A percentile compares a stretch with the other conserved stretches of the same genome.
phyloP scores from a whole-genome alignment of 805 yeast genomes.

The Candida corydali region DNA sequence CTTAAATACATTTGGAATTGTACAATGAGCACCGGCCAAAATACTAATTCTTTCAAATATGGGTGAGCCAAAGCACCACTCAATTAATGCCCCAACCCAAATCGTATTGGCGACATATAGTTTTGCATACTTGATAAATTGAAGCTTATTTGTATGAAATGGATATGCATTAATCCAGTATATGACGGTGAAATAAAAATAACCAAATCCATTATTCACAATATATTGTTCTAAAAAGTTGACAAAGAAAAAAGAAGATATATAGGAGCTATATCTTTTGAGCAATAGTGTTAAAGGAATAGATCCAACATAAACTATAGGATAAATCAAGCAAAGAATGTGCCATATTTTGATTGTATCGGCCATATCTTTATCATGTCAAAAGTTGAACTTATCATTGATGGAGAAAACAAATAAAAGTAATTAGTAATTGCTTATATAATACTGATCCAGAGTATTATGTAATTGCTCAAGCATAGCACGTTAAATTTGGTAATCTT shows the following conservation, averaged over 20 bases:
- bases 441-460: no score
- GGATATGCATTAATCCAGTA: conserved; percentile 4
- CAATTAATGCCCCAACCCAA: conserved; percentile 6
- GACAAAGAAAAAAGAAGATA: conserved; percentile 13
- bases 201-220: conserved; percentile 23
- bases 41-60: conserved; percentile 29
- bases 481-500: conserved; percentile 5
- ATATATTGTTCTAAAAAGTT: conserved; percentile 17
- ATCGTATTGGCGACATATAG: conserved; percentile 6
- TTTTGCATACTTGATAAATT: background rate
- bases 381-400: no score
- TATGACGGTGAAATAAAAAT: conserved; percentile 23
- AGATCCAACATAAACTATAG: conserved; percentile 15
- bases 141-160: conserved; percentile 1
- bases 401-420: no score
- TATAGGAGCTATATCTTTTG: conserved; percentile 10
- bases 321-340: conserved; percentile 6
- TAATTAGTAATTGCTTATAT: no score
- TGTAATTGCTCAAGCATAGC: background rate
- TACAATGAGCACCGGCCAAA: conserved; percentile 39
- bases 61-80: conserved; percentile 35
- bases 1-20: conserved; percentile 11
- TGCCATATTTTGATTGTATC: conserved; percentile 2
- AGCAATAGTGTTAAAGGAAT: conserved; percentile 18
- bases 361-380: background rate